Conservation (phyloP, 176 grass and related monocot species). For the Miscanthus lutarioriparius region DNA sequence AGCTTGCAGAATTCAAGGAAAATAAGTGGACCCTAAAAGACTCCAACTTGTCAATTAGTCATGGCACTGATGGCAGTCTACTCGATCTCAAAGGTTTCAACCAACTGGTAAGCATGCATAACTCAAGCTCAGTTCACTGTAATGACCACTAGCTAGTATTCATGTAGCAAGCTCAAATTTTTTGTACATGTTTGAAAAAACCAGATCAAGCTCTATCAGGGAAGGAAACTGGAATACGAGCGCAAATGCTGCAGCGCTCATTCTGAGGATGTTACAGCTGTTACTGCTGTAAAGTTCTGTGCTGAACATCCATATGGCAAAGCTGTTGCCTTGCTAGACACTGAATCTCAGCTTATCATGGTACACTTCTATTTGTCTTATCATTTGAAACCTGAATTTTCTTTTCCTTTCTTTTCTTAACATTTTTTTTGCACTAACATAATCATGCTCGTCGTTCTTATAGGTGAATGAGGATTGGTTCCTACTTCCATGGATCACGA, state of each 20-base stretch:
- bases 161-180: not conserved
- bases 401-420: not conserved
- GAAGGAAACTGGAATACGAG: constrained; percentile 71
- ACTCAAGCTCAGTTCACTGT: constrained; percentile 18
- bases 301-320: constrained; percentile 73
- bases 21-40: constrained; percentile 65
- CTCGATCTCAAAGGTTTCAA: constrained; percentile 52
- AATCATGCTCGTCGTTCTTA: constrained; percentile 11
- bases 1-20: constrained; percentile 67
- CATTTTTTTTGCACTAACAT: not conserved
- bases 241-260: constrained; percentile 55
- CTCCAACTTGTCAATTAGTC: constrained; percentile 49
- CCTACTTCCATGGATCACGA: constrained; percentile 53
- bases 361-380: constrained; percentile 29
- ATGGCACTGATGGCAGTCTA: constrained; percentile 50
- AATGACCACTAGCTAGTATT: not conserved
- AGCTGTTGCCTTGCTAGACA: constrained; percentile 65
- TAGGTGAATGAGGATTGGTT: constrained; percentile 68
- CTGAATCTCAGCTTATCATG: constrained; percentile 55
- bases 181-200: constrained; percentile 20
- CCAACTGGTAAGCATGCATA: constrained; percentile 48
- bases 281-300: constrained; percentile 75
- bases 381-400: not conserved
- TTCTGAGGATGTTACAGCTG: constrained; percentile 34
- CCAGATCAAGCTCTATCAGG: constrained; percentile 80